phyloP scores from a whole-genome alignment of 192 early-diverging fungal species.

The Linderina pennispora region DNA sequence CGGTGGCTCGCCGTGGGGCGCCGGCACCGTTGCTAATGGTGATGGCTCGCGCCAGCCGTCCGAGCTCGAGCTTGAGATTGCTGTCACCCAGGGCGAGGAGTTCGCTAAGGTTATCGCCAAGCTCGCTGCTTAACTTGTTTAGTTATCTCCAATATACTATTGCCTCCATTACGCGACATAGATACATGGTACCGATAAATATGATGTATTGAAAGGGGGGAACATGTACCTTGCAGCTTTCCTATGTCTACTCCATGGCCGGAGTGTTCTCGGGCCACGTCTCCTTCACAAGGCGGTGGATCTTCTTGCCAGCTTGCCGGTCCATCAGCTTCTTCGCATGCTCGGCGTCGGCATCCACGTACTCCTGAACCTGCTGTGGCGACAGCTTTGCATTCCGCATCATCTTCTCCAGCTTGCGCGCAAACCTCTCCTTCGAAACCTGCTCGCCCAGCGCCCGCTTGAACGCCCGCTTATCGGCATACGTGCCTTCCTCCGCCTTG shows the following conservation, averaged over 20 bases:
- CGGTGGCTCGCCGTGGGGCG: constrained; percentile 65
- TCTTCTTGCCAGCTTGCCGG: constrained; percentile 9
- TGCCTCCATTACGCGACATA: too few relatives aligned
- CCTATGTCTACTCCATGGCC: constrained; percentile 6
- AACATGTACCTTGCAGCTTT: too few relatives aligned
- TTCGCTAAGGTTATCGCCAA: constrained; percentile 51
- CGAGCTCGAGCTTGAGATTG: constrained; percentile 62
- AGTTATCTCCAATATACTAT: not conserved
- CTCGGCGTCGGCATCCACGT: constrained; percentile 30
- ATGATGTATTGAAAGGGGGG: too few relatives aligned
- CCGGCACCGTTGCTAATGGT: constrained; percentile 56
- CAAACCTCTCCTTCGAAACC: constrained; percentile 22
- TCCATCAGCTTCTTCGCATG: constrained; percentile 16
- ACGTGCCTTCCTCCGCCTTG: constrained; percentile 8
- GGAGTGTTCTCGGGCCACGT: constrained; percentile 41
- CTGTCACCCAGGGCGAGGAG: constrained; percentile 52
- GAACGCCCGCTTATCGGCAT: constrained; percentile 21
- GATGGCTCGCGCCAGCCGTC: constrained; percentile 62
- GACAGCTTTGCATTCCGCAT: constrained; percentile 27
- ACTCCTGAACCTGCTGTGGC: constrained; percentile 28
- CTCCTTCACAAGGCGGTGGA: constrained; percentile 33
- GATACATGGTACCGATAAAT: too few relatives aligned
- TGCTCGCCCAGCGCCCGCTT: constrained; percentile 35
- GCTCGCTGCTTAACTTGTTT: constrained; percentile 40
- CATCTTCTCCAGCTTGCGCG: constrained; percentile 27